Conservation (phyloP, 1,139 yeast genomes). For the Candida anutae region DNA sequence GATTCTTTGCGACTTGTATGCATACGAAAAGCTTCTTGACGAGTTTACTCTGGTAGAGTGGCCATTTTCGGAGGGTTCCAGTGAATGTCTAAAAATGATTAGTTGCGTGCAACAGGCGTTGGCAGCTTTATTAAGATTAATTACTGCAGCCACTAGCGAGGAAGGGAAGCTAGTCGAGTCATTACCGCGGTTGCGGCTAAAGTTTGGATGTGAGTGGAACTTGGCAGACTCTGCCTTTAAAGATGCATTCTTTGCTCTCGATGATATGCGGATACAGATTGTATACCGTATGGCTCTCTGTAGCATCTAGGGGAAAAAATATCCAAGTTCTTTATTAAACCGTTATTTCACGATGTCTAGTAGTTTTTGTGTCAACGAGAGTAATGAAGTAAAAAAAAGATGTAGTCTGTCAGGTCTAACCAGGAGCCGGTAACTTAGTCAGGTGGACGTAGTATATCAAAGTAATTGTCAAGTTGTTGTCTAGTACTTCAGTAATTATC, state of each 20-base stretch:
- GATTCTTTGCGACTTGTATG: background rate
- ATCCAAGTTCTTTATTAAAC: background rate
- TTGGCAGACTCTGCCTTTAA: background rate
- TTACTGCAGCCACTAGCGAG: too few relatives aligned
- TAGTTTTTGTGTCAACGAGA: too few relatives aligned
- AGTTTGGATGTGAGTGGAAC: background rate
- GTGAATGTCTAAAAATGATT: background rate
- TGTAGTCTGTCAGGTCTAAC: too few relatives aligned
- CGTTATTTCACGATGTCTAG: too few relatives aligned
- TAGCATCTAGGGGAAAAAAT: background rate
- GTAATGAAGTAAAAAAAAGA: too few relatives aligned
- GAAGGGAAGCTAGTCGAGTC: background rate
- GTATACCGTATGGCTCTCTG: background rate
- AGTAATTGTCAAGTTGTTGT: too few relatives aligned
- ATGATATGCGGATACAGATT: background rate
- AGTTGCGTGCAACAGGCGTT: background rate
- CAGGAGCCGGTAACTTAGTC: too few relatives aligned
- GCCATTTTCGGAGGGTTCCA: background rate
- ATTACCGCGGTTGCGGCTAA: background rate
- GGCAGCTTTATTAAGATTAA: too few relatives aligned
- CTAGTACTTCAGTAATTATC: too few relatives aligned
- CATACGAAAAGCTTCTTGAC: background rate
- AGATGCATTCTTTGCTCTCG: background rate
- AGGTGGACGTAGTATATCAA: too few relatives aligned
- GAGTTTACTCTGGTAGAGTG: background rate